phyloP scores from a whole-genome alignment of 805 yeast genomes.

The Saccharomycopsis malanga region DNA sequence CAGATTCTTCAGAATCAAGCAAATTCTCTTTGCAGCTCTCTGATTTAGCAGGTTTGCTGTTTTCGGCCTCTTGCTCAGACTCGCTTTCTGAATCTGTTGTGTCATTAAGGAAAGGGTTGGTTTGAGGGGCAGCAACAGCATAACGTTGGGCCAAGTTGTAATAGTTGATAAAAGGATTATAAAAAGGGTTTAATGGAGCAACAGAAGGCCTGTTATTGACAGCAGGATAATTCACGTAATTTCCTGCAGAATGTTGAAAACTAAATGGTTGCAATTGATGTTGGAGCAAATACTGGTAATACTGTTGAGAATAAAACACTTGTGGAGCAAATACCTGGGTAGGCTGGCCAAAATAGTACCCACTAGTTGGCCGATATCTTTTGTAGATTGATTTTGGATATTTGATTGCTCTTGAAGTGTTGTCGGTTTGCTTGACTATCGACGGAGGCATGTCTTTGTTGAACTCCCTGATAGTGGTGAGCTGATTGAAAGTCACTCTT shows the following conservation, averaged over 20 bases:
- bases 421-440: not conserved
- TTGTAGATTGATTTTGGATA: not conserved
- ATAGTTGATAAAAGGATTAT: not conserved
- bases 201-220: not conserved
- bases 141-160: not conserved
- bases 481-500: conserved; percentile 3
- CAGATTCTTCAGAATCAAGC: no score
- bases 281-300: not conserved
- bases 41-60: not conserved
- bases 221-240: not conserved
- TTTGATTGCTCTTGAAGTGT: not conserved
- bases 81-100: not conserved
- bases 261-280: not conserved
- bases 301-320: not conserved
- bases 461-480: not conserved
- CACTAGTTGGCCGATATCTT: not conserved
- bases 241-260: not conserved
- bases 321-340: not conserved
- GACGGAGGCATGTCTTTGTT: not conserved
- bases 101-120: no score
- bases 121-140: no score
- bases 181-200: not conserved
- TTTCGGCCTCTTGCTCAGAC: not conserved
- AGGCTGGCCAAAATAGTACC: no score
- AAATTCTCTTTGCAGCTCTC: not conserved